Percentiles rank a stretch among this genome's conserved stretches.
Conservation (phyloP, 2,329 filamentous ascomycete genomes). For the Neonectria coccinea region DNA sequence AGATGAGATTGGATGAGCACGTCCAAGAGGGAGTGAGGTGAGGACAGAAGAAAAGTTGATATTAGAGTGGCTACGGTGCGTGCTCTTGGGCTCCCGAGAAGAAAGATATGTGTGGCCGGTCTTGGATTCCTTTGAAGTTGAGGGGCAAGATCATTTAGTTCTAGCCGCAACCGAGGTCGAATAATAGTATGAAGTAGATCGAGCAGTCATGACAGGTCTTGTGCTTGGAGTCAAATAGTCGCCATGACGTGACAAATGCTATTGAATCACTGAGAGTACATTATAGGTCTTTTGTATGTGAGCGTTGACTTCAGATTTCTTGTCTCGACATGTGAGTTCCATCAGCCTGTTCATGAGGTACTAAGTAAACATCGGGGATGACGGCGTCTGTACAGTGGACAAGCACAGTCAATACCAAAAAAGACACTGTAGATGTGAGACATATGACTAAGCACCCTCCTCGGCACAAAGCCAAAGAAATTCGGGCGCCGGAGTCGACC, state of each 20-base stretch:
- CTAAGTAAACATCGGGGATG: not conserved
- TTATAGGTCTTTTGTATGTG: not conserved
- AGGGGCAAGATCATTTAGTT: constrained; percentile 10
- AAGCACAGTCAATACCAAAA: too few species aligned
- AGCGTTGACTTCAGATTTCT: too few species aligned
- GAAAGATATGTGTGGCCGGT: not conserved
- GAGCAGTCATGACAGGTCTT: constrained; percentile 16
- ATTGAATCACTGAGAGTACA: not conserved
- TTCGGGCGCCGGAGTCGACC: constrained; percentile 43
- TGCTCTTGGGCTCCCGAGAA: not conserved
- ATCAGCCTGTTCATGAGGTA: not conserved
- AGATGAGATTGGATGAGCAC: not conserved
- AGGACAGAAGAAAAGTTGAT: not conserved
- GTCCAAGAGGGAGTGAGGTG: not conserved
- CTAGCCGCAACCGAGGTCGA: constrained; percentile 28
- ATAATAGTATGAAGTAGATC: not conserved
- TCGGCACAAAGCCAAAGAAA: constrained; percentile 9
- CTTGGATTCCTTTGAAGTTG: constrained; percentile 17
- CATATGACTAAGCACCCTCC: constrained; percentile 32
- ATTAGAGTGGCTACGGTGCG: not conserved
- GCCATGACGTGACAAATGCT: too few species aligned
- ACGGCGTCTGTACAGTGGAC: not conserved
- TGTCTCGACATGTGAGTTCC: not conserved
- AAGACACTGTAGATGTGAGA: too few species aligned
- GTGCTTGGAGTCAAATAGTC: not conserved